Conservation (phyloP, 2,329 filamentous ascomycete species). For the Fusarium pseudonygamai region DNA sequence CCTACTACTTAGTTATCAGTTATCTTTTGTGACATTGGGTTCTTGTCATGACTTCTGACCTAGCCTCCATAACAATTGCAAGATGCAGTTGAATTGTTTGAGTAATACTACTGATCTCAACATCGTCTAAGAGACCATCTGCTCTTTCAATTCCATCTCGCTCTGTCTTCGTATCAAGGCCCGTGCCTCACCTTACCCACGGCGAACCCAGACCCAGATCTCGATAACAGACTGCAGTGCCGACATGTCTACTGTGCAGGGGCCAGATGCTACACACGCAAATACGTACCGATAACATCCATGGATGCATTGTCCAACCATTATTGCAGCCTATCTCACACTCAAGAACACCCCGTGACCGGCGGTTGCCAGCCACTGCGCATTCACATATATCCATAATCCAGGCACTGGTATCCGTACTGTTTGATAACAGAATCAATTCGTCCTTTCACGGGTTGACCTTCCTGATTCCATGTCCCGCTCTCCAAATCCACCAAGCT, state of each 20-base stretch:
- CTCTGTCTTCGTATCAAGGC: background rate
- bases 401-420: background rate
- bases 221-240: conserved; percentile 24
- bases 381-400: background rate
- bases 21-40: background rate
- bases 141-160: background rate
- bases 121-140: background rate
- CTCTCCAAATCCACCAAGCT: conserved; percentile 9
- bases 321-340: background rate
- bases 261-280: background rate
- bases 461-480: conserved; percentile 24
- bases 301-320: conserved; percentile 13
- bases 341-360: background rate
- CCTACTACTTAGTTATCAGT: too few relatives aligned
- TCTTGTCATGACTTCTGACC: background rate
- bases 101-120: background rate
- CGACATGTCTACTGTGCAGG: conserved; percentile 1
- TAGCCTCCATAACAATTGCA: background rate
- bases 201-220: conserved; percentile 12
- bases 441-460: conserved; percentile 18
- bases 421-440: background rate
- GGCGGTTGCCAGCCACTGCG: background rate
- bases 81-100: background rate
- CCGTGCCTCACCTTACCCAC: conserved; percentile 5
- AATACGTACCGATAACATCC: conserved; percentile 8